A percentile compares a stretch with the other conserved stretches of the same genome.
phyloP scores from a whole-genome alignment of 495 filamentous ascomycete genomes.

The Aspergillus ellipticus region DNA sequence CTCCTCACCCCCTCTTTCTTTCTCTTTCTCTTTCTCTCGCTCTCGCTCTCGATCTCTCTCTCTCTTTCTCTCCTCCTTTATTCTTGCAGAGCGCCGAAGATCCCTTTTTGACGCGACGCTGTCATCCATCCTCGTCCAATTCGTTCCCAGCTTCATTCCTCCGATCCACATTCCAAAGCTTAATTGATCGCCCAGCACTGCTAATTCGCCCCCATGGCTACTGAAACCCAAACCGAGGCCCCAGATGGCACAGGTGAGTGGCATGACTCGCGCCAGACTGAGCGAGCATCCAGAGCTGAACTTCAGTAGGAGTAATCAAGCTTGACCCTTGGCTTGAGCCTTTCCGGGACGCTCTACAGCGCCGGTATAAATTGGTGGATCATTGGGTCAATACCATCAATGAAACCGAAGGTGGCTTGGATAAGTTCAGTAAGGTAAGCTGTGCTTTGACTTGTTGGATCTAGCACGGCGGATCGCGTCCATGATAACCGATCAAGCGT shows the following conservation, averaged over 20 bases:
- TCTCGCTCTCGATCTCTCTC: neutral
- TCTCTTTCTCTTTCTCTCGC: neutral
- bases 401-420: constrained; percentile 80
- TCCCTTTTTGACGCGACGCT: neutral
- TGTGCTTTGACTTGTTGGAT: neutral
- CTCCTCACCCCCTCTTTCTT: neutral
- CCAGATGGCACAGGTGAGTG: constrained; percentile 26
- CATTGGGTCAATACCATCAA: constrained; percentile 83
- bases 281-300: neutral
- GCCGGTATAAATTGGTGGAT: constrained; percentile 76
- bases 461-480: neutral
- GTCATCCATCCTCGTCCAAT: neutral
- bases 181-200: constrained; percentile 13
- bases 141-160: neutral
- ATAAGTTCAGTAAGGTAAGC: constrained; percentile 83
- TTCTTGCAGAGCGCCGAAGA: no score
- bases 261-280: neutral
- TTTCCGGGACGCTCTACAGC: constrained; percentile 72
- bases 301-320: constrained; percentile 66
- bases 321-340: constrained; percentile 90
- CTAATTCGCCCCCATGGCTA: constrained; percentile 9
- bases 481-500: neutral
- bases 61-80: neutral
- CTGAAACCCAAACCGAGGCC: constrained; percentile 9
- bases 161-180: neutral